Evolutionary conservation across 768 basidiomycete species (phyloP), one percentile per base, ranked within the genome.

Genomic region (Leccinum truebloodii): DNA sequence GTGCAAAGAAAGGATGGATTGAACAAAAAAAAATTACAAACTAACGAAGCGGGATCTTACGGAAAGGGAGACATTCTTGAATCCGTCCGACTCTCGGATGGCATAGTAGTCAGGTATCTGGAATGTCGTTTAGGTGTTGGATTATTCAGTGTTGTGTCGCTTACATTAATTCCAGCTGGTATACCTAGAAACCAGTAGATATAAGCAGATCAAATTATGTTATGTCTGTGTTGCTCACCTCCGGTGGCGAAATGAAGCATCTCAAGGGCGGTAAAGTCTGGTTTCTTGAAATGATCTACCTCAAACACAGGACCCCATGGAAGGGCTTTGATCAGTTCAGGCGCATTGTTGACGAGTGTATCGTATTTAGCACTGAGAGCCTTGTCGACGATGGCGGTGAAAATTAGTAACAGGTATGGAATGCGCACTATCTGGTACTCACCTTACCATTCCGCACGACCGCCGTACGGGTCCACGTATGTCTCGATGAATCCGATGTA

Each of bases 381-480:
- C 73, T 95, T 94, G 80, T 95, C 85, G 51, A 94, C 92, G 62
- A 94, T 89, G 6, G 92, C 92, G 35, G 92, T 92, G 71, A 94
- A 94, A 32, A 12, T 65, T 18, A 55, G 44, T 58, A 53, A n/a
- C 56, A 6, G 1, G 3, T 30, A 41, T 3, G 26, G 26, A 44
- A 10, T 52, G 35, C 41, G 20, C 26, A 39, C 56, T 48, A 28
- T 26, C 51, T 48, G 58, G 53, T 7, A 57, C 66, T 37, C 58
- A 86, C 91, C 92, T 83, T 95, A 92, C 93, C 93, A 95, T 72
- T 95, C 94, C 0, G 94, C 94, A 54, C 94, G 85, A n/a, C 84
- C 88, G 37, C 93, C 94, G 60, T 91, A 94, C 7, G 94, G 94
- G 69, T 95, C 94, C 18, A 94, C 88, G 61, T 92, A 92, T 1